phyloP scores from a whole-genome alignment of 768 basidiomycete genomes.

The Amanita molliuscula region DNA sequence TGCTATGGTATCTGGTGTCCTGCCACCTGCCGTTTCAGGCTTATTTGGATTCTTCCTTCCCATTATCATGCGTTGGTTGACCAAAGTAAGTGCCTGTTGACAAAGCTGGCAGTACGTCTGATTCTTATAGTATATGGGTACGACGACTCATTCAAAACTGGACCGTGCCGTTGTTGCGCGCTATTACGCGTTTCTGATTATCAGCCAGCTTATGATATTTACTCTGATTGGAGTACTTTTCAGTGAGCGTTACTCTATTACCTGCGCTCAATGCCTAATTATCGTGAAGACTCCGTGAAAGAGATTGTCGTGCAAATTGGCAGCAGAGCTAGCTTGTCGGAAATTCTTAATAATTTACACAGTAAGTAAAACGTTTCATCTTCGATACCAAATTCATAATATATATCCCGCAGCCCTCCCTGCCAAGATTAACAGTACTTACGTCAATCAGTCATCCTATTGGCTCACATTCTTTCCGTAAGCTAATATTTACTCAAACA shows the following conservation, averaged over 20 bases:
- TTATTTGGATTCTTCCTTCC: conserved; percentile 89
- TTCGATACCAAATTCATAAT: neutral
- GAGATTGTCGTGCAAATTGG: conserved; percentile 34
- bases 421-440: conserved; percentile 69
- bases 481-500: conserved; percentile 16
- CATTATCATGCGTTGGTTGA: conserved; percentile 83
- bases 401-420: conserved; percentile 42
- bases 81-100: conserved; percentile 36
- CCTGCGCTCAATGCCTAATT: neutral
- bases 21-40: conserved; percentile 84
- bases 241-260: conserved; percentile 36
- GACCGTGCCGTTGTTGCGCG: conserved; percentile 89
- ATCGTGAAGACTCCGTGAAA: conserved; percentile 27
- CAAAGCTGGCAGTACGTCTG: conserved; percentile 44
- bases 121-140: conserved; percentile 50
- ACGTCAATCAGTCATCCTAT: conserved; percentile 84
- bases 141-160: conserved; percentile 63
- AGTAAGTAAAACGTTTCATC: conserved; percentile 22
- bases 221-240: conserved; percentile 86
- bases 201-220: conserved; percentile 91
- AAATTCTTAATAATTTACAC: conserved; percentile 35
- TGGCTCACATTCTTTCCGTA: conserved; percentile 94
- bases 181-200: conserved; percentile 90
- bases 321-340: conserved; percentile 29
- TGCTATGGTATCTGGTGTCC: conserved; percentile 81